Base-by-base conservation (phyloP, 2,329 filamentous ascomycete genomes). In the Reticulascus tulasneorum region DNA sequence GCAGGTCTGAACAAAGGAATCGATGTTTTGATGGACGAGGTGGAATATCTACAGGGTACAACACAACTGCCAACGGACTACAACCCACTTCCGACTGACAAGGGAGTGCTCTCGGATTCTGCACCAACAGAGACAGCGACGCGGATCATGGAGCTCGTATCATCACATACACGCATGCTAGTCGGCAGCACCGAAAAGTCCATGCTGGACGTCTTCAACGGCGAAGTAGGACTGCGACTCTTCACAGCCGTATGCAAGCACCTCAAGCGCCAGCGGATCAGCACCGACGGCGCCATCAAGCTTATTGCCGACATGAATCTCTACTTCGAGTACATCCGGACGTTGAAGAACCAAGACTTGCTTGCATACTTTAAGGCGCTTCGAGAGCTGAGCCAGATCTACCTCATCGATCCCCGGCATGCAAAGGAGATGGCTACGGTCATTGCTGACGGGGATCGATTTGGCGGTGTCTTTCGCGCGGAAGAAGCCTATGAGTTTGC, bases 401-500 rank as follows among this genome's bases (percentile, higher is more conserved):
- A 94, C 60, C 73, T 98, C 33, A 94, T 98, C 44, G 88, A 91
- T 45, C 75, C 84, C 4, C 73, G 75, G 18, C 85, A 97, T 56
- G 87, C 93, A 11, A 94, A 94, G 59, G 93, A 97, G 59, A 84
- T 98, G 71, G 93, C 93, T 6, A 85, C 84, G 3, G 87, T 98
- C 37, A 96, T 98, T 55, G 90, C 93, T 1, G 93, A 98, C 56
- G 81, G 79, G 1, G 86, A 91, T 54, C 77, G 91, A 3, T 98
- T 97, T 58, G 77, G 86, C 18, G 93, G 93, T 10, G 86, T 98
- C 31, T 96, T 97, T 54, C 77, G 90, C 15, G 87, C 91, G 0
- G 93, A 98, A 60, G 93, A 98, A 67, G 93, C 97, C 4, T 95
- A 95, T 53, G 91, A 97, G 67, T 98, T 94, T 66, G 93, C 91